These are phyloP conservation scores for Zygnema cylindricum DNA, from an alignment of 139 green algal genomes.

Conservation along the genomic window DNA sequence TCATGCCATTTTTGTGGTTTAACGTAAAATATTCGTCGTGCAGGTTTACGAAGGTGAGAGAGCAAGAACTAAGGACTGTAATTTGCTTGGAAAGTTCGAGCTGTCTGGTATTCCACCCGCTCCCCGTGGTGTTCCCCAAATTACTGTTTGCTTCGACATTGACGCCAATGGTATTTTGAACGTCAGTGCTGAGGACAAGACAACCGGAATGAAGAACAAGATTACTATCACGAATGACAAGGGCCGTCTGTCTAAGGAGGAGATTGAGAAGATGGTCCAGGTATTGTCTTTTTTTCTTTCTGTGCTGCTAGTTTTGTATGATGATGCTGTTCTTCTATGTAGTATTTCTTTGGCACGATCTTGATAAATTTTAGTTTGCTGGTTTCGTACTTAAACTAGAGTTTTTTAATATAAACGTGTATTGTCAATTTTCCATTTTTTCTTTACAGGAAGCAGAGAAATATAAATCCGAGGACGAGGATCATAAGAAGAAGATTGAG, in stretches of 20 bases:
- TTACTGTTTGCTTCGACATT: conserved; percentile 97
- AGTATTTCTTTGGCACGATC: too few relatives aligned
- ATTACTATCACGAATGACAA: conserved; percentile 99
- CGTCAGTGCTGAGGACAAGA: conserved; percentile 96
- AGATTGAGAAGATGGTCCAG: conserved; percentile 98
- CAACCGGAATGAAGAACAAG: conserved; percentile 93
- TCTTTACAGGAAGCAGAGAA: conserved; percentile 85
- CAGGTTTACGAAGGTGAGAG: conserved; percentile 90
- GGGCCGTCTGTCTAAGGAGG: conserved; percentile 95
- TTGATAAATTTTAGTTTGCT: too few relatives aligned
- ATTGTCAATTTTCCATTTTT: conserved; percentile 4
- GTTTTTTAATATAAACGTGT: neutral
- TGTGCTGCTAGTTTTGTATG: neutral
- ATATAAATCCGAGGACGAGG: conserved; percentile 98
- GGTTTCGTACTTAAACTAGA: too few relatives aligned
- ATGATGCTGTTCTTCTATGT: too few relatives aligned
- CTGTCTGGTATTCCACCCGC: conserved; percentile 95
- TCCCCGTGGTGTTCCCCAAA: conserved; percentile 95
- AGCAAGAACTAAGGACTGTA: conserved; percentile 91
- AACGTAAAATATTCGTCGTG: too few relatives aligned
- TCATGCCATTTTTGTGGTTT: too few relatives aligned
- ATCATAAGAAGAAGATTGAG: conserved; percentile 83
- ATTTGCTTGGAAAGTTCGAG: conserved; percentile 99
- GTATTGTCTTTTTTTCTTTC: neutral
- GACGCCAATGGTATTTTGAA: conserved; percentile 99